Percentiles rank a stretch among this genome's conserved stretches.
phyloP scores from a whole-genome alignment of 768 basidiomycete genomes.

The Collybia nuda region DNA sequence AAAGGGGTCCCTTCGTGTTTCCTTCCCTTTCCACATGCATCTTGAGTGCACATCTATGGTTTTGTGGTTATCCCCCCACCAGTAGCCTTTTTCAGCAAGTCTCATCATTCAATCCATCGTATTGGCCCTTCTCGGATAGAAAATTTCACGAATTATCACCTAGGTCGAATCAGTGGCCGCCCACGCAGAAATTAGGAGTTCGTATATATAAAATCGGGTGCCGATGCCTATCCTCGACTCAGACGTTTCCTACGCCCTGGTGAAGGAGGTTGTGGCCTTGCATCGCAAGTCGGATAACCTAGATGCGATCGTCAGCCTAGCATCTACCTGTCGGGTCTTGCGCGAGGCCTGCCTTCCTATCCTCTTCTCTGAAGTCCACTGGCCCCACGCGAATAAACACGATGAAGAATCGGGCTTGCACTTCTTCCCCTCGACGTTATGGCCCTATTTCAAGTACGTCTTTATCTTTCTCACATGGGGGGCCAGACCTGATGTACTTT shows the following conservation, averaged over 20 bases:
- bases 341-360: slow-evolving; percentile 25
- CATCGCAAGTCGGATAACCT: neutral
- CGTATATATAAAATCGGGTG: no score
- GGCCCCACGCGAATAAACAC: slow-evolving; percentile 39
- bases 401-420: slow-evolving; percentile 31
- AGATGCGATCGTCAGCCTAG: slow-evolving; percentile 22
- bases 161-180: no score
- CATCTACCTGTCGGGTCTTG: slow-evolving; percentile 23
- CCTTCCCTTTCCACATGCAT: slow-evolving; percentile 16
- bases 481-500: neutral
- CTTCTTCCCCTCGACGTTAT: slow-evolving; percentile 38
- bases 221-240: slow-evolving; percentile 18
- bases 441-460: slow-evolving; percentile 37
- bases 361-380: slow-evolving; percentile 34
- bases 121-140: neutral
- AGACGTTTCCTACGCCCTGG: slow-evolving; percentile 23
- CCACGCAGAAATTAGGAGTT: no score
- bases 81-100: slow-evolving; percentile 4
- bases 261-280: slow-evolving; percentile 14
- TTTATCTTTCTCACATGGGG: neutral
- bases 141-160: no score
- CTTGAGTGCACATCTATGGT: slow-evolving; percentile 11
- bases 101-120: neutral
- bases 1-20: slow-evolving; percentile 15
- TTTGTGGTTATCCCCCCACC: slow-evolving; percentile 4